phyloP scores from a whole-genome alignment of 2,329 filamentous ascomycete genomes.

The Fonsecaea multimorphosa region DNA sequence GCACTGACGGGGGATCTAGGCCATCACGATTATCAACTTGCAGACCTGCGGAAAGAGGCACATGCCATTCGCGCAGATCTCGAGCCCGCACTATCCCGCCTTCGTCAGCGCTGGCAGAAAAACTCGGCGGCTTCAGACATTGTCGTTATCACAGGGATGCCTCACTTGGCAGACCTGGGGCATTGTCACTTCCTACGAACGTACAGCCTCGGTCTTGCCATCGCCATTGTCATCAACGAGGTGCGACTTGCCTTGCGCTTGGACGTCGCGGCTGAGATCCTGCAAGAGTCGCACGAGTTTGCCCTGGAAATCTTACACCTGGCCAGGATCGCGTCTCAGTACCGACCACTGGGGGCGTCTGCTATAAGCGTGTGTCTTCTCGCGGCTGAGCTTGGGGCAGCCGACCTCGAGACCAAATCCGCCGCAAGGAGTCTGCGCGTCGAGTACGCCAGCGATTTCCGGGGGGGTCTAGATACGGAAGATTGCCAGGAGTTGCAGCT shows the following conservation, averaged over 20 bases:
- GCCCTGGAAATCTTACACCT: constrained; percentile 12
- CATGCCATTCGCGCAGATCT: constrained; percentile 13
- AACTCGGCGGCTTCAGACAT: constrained; percentile 5
- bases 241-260: constrained; percentile 14
- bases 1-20: background rate
- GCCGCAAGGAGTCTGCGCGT: constrained; percentile 5
- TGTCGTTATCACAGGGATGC: background rate
- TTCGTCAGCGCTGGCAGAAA: constrained; percentile 26
- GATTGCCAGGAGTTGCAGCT: background rate
- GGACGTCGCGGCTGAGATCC: constrained; percentile 8
- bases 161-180: constrained; percentile 17
- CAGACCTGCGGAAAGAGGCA: constrained; percentile 1
- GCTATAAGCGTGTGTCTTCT: constrained; percentile 16
- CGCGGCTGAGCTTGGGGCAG: constrained; percentile 14
- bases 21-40: background rate
- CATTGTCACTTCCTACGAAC: constrained; percentile 45
- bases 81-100: constrained; percentile 2
- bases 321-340: constrained; percentile 5
- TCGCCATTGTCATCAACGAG: constrained; percentile 44
- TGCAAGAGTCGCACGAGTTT: constrained; percentile 17
- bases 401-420: constrained; percentile 1
- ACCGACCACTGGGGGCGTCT: constrained; percentile 18
- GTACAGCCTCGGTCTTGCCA: constrained; percentile 44
- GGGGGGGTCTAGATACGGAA: background rate
- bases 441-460: constrained; percentile 18